Evolutionary conservation across 2,329 filamentous ascomycete species (phyloP).

Genomic region (Emmonsiellopsis sp.): DNA sequence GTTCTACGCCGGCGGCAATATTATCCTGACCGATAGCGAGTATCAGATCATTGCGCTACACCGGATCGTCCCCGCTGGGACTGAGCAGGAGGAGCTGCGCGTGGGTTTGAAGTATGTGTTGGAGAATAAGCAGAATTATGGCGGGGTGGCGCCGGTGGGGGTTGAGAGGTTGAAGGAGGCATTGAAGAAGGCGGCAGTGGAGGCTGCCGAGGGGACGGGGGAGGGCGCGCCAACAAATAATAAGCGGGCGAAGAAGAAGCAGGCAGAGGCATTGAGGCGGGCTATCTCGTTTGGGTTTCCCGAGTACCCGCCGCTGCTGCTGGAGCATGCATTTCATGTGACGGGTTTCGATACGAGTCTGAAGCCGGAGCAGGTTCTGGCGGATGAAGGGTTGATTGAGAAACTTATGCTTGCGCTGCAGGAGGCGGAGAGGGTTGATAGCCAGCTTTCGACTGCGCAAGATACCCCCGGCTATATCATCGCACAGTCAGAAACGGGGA

Average conservation of each 20-base stretch:
- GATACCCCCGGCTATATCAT: conserved; percentile 78
- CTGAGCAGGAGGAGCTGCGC: conserved; percentile 73
- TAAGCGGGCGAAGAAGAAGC: conserved; percentile 66
- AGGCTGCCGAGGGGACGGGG: conserved; percentile 15
- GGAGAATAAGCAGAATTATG: conserved; percentile 74
- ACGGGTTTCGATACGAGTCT: conserved; percentile 59
- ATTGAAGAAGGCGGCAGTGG: conserved; percentile 52
- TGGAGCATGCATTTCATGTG: conserved; percentile 73
- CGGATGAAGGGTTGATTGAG: conserved; percentile 54
- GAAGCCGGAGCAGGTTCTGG: conserved; percentile 60
- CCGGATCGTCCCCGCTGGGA: conserved; percentile 68
- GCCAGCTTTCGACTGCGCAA: conserved; percentile 56
- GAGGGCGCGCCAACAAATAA: conserved; percentile 25
- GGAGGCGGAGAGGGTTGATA: conserved; percentile 60
- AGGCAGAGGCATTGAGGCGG: conserved; percentile 65
- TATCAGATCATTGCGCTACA: conserved; percentile 73
- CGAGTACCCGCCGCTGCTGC: conserved; percentile 75
- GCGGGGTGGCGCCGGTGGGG: conserved; percentile 64
- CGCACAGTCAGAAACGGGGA: conserved; percentile 47
- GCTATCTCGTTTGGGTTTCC: conserved; percentile 75
- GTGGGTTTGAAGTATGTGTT: conserved; percentile 70
- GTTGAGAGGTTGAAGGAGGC: conserved; percentile 61
- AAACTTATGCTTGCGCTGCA: conserved; percentile 58
- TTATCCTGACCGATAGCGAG: conserved; percentile 80
- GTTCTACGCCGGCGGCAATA: conserved; percentile 93